These are phyloP conservation scores for Kalmanozyma brasiliensis DNA, from an alignment of 1,284 basidiomycete species.

Conservation along the genomic window DNA sequence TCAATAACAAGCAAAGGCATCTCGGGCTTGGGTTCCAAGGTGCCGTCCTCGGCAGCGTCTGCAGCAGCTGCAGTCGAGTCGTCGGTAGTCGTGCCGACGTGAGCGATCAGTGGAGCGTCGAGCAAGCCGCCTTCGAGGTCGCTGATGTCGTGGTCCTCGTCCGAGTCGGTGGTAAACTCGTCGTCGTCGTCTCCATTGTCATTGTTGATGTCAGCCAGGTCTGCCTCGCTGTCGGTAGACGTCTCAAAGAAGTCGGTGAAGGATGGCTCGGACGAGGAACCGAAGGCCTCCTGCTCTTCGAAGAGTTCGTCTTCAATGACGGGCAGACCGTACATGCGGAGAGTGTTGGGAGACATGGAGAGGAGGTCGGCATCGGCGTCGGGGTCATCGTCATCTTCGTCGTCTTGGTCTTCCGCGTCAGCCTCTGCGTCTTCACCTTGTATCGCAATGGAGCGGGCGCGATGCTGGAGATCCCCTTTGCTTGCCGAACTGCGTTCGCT, in stretches of 20 bases:
- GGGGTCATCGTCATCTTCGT: constrained; percentile 36
- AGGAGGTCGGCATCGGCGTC: constrained; percentile 40
- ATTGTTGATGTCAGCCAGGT: constrained; percentile 18
- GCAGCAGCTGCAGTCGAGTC: constrained; percentile 14
- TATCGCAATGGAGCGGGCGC: constrained; percentile 38
- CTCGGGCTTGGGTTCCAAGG: constrained; percentile 36
- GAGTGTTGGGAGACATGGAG: constrained; percentile 55
- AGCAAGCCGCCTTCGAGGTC: constrained; percentile 56
- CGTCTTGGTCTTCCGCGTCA: constrained; percentile 36
- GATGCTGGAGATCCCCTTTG: constrained; percentile 38
- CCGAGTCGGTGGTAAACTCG: constrained; percentile 48
- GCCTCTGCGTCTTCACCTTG: constrained; percentile 37
- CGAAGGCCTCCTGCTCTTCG: constrained; percentile 63
- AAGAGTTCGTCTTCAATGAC: constrained; percentile 62
- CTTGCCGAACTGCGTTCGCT: constrained; percentile 38
- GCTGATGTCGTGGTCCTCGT: constrained; percentile 59
- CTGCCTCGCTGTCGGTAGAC: constrained; percentile 51
- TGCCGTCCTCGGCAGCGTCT: constrained; percentile 17
- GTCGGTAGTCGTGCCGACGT: constrained; percentile 41
- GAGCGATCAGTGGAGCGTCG: constrained; percentile 60
- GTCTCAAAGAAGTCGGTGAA: constrained; percentile 67
- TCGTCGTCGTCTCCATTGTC: constrained; percentile 59
- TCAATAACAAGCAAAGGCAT: constrained; percentile 67
- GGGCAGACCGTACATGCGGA: constrained; percentile 54
- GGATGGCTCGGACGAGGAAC: constrained; percentile 64